Evolutionary conservation across 495 filamentous ascomycete genomes (phyloP), one percentile per base, ranked within the genome.

Genomic region (Penicillium bovifimosum): DNA sequence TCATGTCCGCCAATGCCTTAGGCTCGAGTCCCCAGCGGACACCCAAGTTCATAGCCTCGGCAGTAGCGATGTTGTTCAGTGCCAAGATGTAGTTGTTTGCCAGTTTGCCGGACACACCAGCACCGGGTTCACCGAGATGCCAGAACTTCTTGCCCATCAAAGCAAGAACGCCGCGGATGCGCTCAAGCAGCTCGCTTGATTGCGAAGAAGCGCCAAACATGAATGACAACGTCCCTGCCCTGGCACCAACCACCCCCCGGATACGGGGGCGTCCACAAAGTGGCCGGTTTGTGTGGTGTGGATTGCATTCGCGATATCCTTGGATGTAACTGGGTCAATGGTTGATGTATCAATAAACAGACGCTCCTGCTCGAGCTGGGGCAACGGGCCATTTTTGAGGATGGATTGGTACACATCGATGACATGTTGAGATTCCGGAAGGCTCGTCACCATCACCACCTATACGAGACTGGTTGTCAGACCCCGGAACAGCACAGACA

Each of bases 11-110:
- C 11, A 96, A 71, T 1, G 82, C 81, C 60, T 86, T 86, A 9
- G 87, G 83, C 48, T 96, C 87, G 9, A 96, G 78, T 1, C 91
- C 91, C 78, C 86, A 88, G 54, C 81, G 82, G 17, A 92, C 81
- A 24, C 90, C 91, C 16, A 96, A 80, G 55, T 91, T 90, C 91
- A 96, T 95, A 0, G 89, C 91, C 68, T 96, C 91, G 1, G 87
- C 86, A 0, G 88, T 91, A 2, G 88, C 91, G 57, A 96, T 91
- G 62, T 96, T 96, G 66, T 88, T 91, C 51, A 96, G 84, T 2
- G 90, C 89, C 9, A 96, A 76, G 34, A 96, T 82, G 64, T 96
- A 96, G 62, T 96, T 96, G 68, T 96, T 96, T 26, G 91, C 88
- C 7, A 96, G 76, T 66, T 96, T 96, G 9, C 83, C 90, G 2